A percentile compares a stretch with the other conserved stretches of the same genome.
phyloP scores from a whole-genome alignment of 2,329 filamentous ascomycete species.

The Cladobotryum protrusum region DNA sequence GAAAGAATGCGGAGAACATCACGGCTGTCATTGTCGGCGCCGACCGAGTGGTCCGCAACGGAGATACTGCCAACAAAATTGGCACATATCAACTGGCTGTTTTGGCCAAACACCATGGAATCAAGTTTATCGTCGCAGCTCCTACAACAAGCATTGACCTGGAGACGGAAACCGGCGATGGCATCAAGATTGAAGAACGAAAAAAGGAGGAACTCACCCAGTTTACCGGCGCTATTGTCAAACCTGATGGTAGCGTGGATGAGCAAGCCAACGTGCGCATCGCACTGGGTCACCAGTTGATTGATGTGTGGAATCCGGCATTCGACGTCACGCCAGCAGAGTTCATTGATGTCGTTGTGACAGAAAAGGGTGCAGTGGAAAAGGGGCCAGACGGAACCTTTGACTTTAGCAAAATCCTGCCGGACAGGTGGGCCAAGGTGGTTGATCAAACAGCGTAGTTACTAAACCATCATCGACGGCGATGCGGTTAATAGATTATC shows the following conservation, averaged over 20 bases:
- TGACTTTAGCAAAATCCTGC: conserved; percentile 51
- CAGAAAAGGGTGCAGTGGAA: conserved; percentile 80
- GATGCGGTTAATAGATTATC: neutral
- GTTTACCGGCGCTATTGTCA: conserved; percentile 69
- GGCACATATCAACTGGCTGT: conserved; percentile 91
- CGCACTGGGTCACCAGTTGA: conserved; percentile 70
- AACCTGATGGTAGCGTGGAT: conserved; percentile 57
- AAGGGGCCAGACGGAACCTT: conserved; percentile 69
- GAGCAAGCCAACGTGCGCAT: conserved; percentile 60
- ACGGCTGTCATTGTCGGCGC: conserved; percentile 88
- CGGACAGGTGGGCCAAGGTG: conserved; percentile 45
- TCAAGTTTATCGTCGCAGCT: conserved; percentile 93
- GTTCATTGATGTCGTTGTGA: conserved; percentile 90
- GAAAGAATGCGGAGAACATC: conserved; percentile 60
- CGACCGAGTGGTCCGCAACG: conserved; percentile 90
- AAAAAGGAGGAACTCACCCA: conserved; percentile 75
- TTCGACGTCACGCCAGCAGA: conserved; percentile 91
- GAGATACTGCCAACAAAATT: conserved; percentile 98
- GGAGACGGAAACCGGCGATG: conserved; percentile 65
- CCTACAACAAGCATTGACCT: conserved; percentile 93
- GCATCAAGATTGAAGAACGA: conserved; percentile 88
- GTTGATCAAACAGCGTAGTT: conserved; percentile 10
- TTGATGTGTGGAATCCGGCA: conserved; percentile 91
- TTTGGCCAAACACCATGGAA: conserved; percentile 77
- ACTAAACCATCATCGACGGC: neutral